Evolutionary conservation across 148 eudicot genomes (phyloP), one percentile per base, ranked within the genome.

Genomic region (Mesembryanthemum crystallinum): DNA sequence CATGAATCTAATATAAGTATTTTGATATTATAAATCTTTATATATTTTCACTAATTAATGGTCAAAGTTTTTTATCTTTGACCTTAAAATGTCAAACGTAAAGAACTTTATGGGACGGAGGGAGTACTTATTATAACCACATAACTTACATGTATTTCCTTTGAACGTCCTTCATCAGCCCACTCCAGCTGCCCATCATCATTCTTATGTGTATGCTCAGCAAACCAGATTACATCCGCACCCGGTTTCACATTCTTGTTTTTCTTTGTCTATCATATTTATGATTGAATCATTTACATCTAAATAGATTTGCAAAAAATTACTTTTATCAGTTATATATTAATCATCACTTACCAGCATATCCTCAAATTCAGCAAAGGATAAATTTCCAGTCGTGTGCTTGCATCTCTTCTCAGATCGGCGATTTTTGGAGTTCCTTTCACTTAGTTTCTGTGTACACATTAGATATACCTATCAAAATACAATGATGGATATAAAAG

Each of bases 291-390:
- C 8, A 49, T 49, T 9, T 12, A 49, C 20, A 49, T 12, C n/a
- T 49, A 49, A 3, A 49, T 8, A 49, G 20, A 12, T 8, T 12
- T 0, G 0, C 3, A 12, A 49, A 12, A 49, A 12, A 12, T 49
- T n/a, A n/a, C n/a, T n/a, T n/a, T n/a, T n/a, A n/a, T n/a, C n/a
- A n/a, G 14, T 47, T 49, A 13, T 8, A 12, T 12, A 49, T 8
- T 3, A 49, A 8, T 17, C 4, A 49, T 17, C 20, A 12, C n/a
- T 71, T 71, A 71, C 61, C 74, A 71, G 32, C 1, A 51, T 33
- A 71, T 52, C 62, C 47, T 54, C 73, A 0, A 10, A n/a, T 54
- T 71, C 73, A 2, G 29, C 28, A 52, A 72, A 69, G 39, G 72
- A 69, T 6, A 45, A 25, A n/a, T 45, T 69, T 47, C 37, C 58